Evolutionary conservation across 164 flowering plant species (phyloP).

Genomic region (Buxus sempervirens): DNA sequence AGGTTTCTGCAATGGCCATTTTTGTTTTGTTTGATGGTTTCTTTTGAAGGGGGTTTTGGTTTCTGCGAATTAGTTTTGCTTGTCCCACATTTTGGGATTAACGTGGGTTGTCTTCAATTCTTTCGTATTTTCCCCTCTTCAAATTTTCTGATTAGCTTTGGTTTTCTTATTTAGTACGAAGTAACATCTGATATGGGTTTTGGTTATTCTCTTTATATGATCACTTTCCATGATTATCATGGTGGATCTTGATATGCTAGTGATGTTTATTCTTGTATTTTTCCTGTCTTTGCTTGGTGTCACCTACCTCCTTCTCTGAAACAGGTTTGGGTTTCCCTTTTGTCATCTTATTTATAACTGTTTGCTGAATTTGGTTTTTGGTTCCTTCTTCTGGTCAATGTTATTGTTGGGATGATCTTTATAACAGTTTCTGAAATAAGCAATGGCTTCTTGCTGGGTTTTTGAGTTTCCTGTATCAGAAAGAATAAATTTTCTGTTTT

Average conservation of each 20-base stretch:
- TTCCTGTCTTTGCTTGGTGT: neutral
- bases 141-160: neutral
- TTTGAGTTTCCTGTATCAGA: constrained; percentile 4
- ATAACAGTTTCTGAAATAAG: neutral
- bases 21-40: neutral
- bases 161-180: neutral
- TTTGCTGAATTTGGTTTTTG: constrained; percentile 1
- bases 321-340: neutral
- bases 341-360: neutral
- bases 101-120: neutral
- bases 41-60: neutral
- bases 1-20: neutral
- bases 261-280: neutral
- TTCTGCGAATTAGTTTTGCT: no score
- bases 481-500: constrained; percentile 12
- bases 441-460: neutral
- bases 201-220: no score
- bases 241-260: neutral
- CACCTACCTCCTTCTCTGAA: neutral
- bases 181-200: neutral
- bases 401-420: neutral
- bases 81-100: neutral
- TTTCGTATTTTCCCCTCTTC: neutral
- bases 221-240: no score
- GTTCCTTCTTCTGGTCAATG: neutral